Conservation (phyloP, 495 filamentous ascomycete species). For the Penicillium soppii region DNA sequence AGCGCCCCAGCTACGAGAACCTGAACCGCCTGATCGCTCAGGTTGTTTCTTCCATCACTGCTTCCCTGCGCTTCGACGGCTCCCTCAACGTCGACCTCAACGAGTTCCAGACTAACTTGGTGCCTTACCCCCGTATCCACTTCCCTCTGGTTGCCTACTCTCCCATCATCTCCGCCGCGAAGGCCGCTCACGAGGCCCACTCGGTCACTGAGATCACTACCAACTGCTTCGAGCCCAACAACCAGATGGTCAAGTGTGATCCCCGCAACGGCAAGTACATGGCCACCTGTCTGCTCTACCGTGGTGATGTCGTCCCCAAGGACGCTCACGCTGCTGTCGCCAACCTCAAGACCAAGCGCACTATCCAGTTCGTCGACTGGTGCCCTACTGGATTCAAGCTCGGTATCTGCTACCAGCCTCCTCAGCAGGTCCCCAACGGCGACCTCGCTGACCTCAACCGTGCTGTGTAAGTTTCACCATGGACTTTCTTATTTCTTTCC, state of each 20-base stretch:
- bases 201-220: slow-evolving; percentile 64
- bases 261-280: slow-evolving; percentile 99
- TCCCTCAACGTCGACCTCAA: slow-evolving; percentile 99
- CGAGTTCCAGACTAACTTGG: slow-evolving; percentile 99
- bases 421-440: slow-evolving; percentile 91
- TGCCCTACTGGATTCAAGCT: slow-evolving; percentile 99
- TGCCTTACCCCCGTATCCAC: slow-evolving; percentile 98
- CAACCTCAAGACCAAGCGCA: slow-evolving; percentile 95
- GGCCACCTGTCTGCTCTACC: slow-evolving; percentile 97
- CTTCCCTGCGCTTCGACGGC: slow-evolving; percentile 96
- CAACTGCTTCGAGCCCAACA: slow-evolving; percentile 74
- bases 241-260: slow-evolving; percentile 99
- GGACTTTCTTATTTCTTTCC: not conserved
- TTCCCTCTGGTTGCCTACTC: slow-evolving; percentile 97
- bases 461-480: slow-evolving; percentile 72
- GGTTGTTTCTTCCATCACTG: slow-evolving; percentile 98
- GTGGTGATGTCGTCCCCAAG: slow-evolving; percentile 95
- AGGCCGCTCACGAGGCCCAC: slow-evolving; percentile 90
- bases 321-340: slow-evolving; percentile 90
- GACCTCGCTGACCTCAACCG: slow-evolving; percentile 97
- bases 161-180: slow-evolving; percentile 88
- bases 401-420: slow-evolving; percentile 99
- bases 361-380: slow-evolving; percentile 99
- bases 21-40: slow-evolving; percentile 98
- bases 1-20: slow-evolving; percentile 97